Evolutionary conservation across 1,284 basidiomycete species (phyloP).

Genomic region (Uromyces viciae-fabae): DNA sequence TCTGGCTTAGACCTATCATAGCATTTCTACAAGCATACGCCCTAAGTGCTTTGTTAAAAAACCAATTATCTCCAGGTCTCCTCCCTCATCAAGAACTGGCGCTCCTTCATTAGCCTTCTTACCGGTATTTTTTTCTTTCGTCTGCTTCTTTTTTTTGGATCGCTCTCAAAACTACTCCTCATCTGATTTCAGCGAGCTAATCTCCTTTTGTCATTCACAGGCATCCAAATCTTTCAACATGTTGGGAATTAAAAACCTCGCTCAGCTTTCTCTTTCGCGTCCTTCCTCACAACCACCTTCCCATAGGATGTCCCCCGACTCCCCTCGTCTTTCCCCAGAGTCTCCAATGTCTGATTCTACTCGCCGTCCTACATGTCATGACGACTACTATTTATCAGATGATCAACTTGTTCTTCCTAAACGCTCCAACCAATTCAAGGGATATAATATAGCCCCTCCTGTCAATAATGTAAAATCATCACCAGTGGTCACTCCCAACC

Average conservation of each 20-base stretch:
- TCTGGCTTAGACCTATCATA: no score
- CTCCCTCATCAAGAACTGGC: neutral
- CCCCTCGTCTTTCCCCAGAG: neutral
- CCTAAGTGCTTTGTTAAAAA: neutral
- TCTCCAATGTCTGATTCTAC: neutral
- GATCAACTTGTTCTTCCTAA: slow-evolving; percentile 18
- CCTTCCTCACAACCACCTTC: slow-evolving; percentile 24
- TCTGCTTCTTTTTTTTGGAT: neutral
- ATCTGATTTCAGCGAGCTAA: neutral
- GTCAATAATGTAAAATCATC: neutral
- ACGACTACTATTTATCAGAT: slow-evolving; percentile 38
- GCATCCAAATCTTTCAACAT: neutral
- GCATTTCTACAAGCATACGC: neutral
- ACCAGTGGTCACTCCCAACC: neutral
- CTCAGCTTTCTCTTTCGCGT: slow-evolving; percentile 32
- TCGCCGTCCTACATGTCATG: slow-evolving; percentile 22
- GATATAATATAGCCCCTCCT: neutral
- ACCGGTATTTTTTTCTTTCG: neutral
- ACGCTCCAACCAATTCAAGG: slow-evolving; percentile 1
- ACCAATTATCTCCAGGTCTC: neutral
- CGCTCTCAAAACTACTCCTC: neutral
- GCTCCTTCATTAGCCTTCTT: neutral
- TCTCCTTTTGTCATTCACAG: neutral
- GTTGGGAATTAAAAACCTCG: slow-evolving; percentile 35
- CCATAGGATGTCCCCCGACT: neutral